Evolutionary conservation across 352 stramenopile species (phyloP).

Genomic region (Globisporangium splendens): DNA sequence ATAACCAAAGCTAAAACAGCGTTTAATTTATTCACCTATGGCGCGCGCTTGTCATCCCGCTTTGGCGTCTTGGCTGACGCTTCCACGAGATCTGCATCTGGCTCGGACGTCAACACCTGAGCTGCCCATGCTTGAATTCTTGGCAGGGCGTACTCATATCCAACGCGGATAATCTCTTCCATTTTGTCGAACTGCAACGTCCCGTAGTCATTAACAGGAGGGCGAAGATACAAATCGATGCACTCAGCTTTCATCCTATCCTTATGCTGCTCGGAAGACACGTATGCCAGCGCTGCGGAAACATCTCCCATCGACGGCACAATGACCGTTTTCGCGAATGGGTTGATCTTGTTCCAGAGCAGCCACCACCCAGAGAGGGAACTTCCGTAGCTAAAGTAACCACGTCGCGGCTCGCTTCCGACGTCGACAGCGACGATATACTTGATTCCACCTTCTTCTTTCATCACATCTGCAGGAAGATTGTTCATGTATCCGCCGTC

Average conservation of each 20-base stretch:
- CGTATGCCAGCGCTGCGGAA: constrained; percentile 82
- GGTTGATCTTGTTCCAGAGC: constrained; percentile 89
- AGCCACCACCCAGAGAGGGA: constrained; percentile 88
- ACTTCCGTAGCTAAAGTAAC: constrained; percentile 81
- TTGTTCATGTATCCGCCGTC: constrained; percentile 95
- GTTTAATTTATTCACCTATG: constrained; percentile 14
- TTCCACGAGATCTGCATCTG: constrained; percentile 58
- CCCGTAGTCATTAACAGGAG: constrained; percentile 85
- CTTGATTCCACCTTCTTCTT: constrained; percentile 84
- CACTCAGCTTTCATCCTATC: constrained; percentile 79
- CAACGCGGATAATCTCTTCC: constrained; percentile 86
- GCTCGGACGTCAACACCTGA: constrained; percentile 49
- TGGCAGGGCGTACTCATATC: constrained; percentile 79
- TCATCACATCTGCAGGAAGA: constrained; percentile 90
- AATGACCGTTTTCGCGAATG: constrained; percentile 81
- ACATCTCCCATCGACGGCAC: constrained; percentile 93
- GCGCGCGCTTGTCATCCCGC: not conserved
- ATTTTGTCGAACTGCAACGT: constrained; percentile 93
- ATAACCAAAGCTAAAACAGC: not conserved
- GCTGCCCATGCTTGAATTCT: constrained; percentile 57
- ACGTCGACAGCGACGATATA: constrained; percentile 91
- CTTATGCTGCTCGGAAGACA: constrained; percentile 89
- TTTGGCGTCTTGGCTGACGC: constrained; percentile 1
- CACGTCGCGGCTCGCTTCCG: constrained; percentile 65
- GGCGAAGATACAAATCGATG: constrained; percentile 87